These are phyloP conservation scores for Funneliformis caledonium DNA, from an alignment of 371 early-diverging fungal species.

Conservation along the genomic window DNA sequence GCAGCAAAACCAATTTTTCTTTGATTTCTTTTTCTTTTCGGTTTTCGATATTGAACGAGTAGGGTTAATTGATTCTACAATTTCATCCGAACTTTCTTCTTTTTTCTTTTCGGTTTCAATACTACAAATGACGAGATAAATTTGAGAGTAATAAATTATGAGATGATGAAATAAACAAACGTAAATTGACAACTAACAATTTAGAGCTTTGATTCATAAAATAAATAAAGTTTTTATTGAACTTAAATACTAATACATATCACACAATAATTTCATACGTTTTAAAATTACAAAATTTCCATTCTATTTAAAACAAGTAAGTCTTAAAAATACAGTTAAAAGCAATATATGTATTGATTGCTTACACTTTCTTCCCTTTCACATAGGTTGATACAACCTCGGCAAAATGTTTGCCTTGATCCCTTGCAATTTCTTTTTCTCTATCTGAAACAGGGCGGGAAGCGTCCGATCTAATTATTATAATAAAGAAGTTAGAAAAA, in stretches of 20 bases:
- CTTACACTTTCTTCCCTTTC: slow-evolving; percentile 28
- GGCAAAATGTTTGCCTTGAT: slow-evolving; percentile 72
- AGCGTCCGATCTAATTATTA: slow-evolving; percentile 57
- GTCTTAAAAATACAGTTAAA: neutral
- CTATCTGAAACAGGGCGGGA: slow-evolving; percentile 63
- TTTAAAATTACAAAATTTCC: neutral
- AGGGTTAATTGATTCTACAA: neutral
- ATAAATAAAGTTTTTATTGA: neutral
- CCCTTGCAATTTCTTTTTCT: slow-evolving; percentile 69
- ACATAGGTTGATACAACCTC: slow-evolving; percentile 51
- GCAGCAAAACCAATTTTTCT: slow-evolving; percentile 8
- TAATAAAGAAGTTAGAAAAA: too few relatives aligned
- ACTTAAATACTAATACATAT: too few relatives aligned
- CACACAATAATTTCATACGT: too few relatives aligned
- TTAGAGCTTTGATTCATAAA: neutral
- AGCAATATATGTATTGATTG: neutral
- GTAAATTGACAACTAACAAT: neutral
- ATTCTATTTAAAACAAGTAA: neutral
- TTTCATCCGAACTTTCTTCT: neutral
- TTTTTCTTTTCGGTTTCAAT: neutral
- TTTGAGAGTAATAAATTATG: neutral
- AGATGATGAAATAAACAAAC: neutral
- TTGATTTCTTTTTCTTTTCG: slow-evolving; percentile 3
- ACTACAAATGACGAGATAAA: neutral
- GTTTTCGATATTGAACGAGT: neutral